Base-by-base conservation (phyloP, 2,329 filamentous ascomycete species). In the Calonectria pteridis region DNA sequence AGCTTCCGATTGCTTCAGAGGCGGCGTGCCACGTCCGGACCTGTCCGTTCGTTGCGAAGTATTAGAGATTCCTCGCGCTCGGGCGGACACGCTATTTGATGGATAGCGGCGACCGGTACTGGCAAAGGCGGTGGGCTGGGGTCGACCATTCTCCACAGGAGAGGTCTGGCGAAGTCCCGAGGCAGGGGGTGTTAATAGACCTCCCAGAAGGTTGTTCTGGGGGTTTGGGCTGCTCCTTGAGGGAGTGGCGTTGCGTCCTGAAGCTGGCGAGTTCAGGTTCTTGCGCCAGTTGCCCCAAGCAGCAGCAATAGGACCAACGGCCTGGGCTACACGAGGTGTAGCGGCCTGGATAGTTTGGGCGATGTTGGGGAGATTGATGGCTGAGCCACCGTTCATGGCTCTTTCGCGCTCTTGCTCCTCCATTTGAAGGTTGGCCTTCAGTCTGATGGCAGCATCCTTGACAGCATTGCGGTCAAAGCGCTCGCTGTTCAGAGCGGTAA, bases 261-360 rank as follows among this genome's bases (percentile, higher is more conserved):
- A 74, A 1, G 84, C 84, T 18, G 89, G 86, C 9, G 89, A 87
- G 65, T 84, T 85, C 46, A 87, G 79, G 31, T 90, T 91, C 82
- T 94, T 96, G 67, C 96, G 93, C 96, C 96, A 98, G 84, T 93
- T 98, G 59, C 95, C 96, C 91, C 96, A 98, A n/a, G 95, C 96
- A n/a, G 95, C 95, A n/a, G 95, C 91, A 46, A 93, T 83, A 29
- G 91, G 91, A 1, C 91, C 95, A 29, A 98, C 93, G 5, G 93
- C 94, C 82, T 98, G 93, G 7, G 94, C 95, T 20, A 98, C 93
- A 37, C 95, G 93, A 5, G 96, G 96, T 2, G 95, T 94, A 6
- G 93, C 92, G 14, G 94, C 93, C 76, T 96, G 92, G 59, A 96
- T 92, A 37, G 94, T 91, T 59, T 93, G 93, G 1, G 95, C 93